Percentiles rank a stretch among this genome's conserved stretches.
Evolutionary conservation across 2,329 filamentous ascomycete species (phyloP).

Genomic region (Calonectria pseudoreteaudii): DNA sequence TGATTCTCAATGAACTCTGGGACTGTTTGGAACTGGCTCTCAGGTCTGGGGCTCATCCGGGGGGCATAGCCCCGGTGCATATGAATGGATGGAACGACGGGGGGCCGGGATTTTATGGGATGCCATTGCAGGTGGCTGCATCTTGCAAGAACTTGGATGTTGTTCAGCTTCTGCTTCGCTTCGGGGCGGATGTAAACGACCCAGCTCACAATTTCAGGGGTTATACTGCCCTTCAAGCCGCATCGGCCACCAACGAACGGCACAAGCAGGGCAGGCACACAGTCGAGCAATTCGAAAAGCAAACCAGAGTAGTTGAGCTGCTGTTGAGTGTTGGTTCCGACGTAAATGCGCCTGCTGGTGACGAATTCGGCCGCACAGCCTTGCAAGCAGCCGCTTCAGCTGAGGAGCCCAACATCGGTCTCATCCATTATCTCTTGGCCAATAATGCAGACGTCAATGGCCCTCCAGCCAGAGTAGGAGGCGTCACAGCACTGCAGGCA

Average conservation of each 20-base stretch:
- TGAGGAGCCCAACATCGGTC: neutral
- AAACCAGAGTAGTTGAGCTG: neutral
- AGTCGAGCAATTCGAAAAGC: neutral
- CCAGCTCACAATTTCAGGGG: neutral
- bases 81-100: neutral
- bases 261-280: neutral
- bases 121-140: neutral
- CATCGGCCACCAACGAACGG: neutral
- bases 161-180: neutral
- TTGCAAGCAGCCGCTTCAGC: neutral
- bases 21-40: neutral
- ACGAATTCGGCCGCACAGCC: neutral
- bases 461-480: neutral
- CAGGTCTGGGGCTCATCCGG: neutral
- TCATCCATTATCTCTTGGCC: neutral
- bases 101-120: neutral
- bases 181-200: neutral
- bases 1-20: neutral
- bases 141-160: neutral
- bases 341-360: neutral
- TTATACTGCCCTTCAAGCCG: neutral
- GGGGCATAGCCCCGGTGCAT: neutral
- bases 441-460: neutral
- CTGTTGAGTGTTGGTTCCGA: neutral
- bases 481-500: slow-evolving; percentile 10